phyloP scores from a whole-genome alignment of 2,329 filamentous ascomycete species.

The Calonectria pseudoturangicola region DNA sequence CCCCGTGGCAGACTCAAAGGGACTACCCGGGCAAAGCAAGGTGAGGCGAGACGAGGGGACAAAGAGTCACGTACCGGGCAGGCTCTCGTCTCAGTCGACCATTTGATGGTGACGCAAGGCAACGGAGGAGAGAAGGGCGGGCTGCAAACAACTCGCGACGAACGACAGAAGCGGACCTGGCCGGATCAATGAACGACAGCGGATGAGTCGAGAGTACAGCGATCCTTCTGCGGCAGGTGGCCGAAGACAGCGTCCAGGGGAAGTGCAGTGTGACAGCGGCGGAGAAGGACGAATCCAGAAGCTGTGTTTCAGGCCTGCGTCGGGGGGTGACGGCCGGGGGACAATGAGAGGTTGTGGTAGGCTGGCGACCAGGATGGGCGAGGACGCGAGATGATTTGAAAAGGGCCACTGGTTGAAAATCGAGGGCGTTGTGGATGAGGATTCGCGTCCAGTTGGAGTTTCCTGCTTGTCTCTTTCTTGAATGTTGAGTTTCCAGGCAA shows the following conservation, averaged over 20 bases:
- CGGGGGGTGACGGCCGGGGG: constrained; percentile 48
- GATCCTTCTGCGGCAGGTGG: constrained; percentile 42
- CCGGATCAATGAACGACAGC: constrained; percentile 39
- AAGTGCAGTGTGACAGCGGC: constrained; percentile 47
- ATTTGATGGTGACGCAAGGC: constrained; percentile 31
- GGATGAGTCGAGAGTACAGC: constrained; percentile 30
- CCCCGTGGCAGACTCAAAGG: constrained; percentile 29
- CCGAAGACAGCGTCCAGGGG: constrained; percentile 31
- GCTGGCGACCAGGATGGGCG: constrained; percentile 42
- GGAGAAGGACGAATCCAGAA: constrained; percentile 48
- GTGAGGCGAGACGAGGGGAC: constrained; percentile 32
- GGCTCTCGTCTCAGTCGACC: constrained; percentile 30
- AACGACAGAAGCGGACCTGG: constrained; percentile 49
- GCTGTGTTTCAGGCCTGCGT: constrained; percentile 54
- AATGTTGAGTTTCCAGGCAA: constrained; percentile 25
- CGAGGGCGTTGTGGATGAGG: constrained; percentile 14
- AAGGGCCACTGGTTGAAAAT: constrained; percentile 32
- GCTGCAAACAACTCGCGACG: constrained; percentile 44
- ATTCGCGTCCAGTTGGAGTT: constrained; percentile 31
- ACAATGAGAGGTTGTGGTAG: constrained; percentile 44
- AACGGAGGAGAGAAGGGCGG: constrained; percentile 9
- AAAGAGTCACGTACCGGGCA: constrained; percentile 37
- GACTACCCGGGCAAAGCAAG: constrained; percentile 29
- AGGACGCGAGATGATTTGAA: constrained; percentile 40
- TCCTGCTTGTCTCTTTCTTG: constrained; percentile 32